Conservation (phyloP, 495 filamentous ascomycete genomes). For the Endocarpon pusillum region DNA sequence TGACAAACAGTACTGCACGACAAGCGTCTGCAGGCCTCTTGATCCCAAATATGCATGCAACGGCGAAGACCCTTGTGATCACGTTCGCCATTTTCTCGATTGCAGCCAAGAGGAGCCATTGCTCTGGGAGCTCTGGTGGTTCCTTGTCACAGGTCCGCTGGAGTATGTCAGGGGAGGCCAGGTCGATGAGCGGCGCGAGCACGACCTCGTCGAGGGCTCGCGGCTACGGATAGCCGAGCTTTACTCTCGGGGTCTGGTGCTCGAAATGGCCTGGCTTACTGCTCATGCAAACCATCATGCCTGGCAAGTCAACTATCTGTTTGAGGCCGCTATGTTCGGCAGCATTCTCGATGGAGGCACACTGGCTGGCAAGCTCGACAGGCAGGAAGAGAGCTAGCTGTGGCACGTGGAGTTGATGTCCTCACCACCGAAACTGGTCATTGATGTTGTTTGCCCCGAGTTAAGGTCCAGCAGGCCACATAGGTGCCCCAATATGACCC, state of each 20-base stretch:
- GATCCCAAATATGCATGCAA: slow-evolving; percentile 15
- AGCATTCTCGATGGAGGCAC: slow-evolving; percentile 18
- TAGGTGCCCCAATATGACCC: too few relatives aligned
- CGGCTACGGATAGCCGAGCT: slow-evolving; percentile 12
- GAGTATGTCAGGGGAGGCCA: slow-evolving; percentile 13
- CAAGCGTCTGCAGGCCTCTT: slow-evolving; percentile 16
- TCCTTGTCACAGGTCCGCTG: slow-evolving; percentile 10
- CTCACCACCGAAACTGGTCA: too few relatives aligned
- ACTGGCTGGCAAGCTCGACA: slow-evolving; percentile 16
- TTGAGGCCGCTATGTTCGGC: slow-evolving; percentile 22
- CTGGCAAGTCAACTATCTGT: slow-evolving; percentile 21
- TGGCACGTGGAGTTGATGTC: too few relatives aligned
- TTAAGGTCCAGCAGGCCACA: too few relatives aligned
- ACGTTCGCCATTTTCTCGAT: slow-evolving; percentile 11
- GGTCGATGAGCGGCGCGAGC: slow-evolving; percentile 10
- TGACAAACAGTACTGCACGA: slow-evolving; percentile 14
- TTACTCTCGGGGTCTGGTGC: slow-evolving; percentile 12
- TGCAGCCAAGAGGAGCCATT: slow-evolving; percentile 4
- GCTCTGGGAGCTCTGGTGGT: slow-evolving; percentile 12
- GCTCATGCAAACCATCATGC: slow-evolving; percentile 19
- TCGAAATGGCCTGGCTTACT: slow-evolving; percentile 17
- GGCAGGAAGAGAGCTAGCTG: too few relatives aligned
- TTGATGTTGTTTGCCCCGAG: too few relatives aligned
- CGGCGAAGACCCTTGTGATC: slow-evolving; percentile 14
- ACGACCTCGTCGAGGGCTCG: slow-evolving; percentile 10